Base-by-base conservation (phyloP, 2,329 filamentous ascomycete species). In the Penicillium sp. region DNA sequence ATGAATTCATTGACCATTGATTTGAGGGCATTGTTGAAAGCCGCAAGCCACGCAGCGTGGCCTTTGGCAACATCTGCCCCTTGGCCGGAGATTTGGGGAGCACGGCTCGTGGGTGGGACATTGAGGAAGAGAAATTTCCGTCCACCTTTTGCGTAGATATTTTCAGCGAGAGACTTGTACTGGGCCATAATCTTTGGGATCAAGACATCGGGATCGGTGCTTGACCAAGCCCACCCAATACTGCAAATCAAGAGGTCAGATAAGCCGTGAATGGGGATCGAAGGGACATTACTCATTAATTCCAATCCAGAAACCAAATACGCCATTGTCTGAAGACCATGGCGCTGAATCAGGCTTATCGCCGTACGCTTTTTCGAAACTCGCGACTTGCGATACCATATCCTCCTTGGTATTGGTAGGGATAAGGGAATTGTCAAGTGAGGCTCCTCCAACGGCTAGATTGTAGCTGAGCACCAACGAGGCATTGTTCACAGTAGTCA, bases 121-220 rank as follows among this genome's bases (percentile, higher is more conserved):
- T 78, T 84, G 29, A 87, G 57, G 49, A 87, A 77, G 2, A 80
- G 74, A 56, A 87, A 87, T 51, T 84, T 84, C 5, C 84, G 73
- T 2, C 78, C 78, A 0, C 84, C 84, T 2, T 75, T 71, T 2
- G 70, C 65, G 57, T 84, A 84, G 7, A 88, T 70, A 18, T 75
- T 64, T 51, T 79, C 65, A 42, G 78, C 57, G 41, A 78, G 67
- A 2, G 64, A 58, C 46, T 78, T 77, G 47, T 81, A 81, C 27
- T 69, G 67, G 13, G 73, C 70, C 61, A 80, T 72, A 9, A 82
- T 71, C 32, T 65, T 62, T 3, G 66, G 66, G 0, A 74, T 56
- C 4, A 76, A 56, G 6, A 61, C 56, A 36, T 63, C 65, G 39
- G 68, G 54, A 51, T 68, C 59, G 44, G 59, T 53, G 16, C 51